Percentiles rank a stretch among this genome's conserved stretches.
These are phyloP conservation scores for Hypomontagnella submonticulosa DNA, from an alignment of 495 filamentous ascomycete genomes.

Conservation along the genomic window DNA sequence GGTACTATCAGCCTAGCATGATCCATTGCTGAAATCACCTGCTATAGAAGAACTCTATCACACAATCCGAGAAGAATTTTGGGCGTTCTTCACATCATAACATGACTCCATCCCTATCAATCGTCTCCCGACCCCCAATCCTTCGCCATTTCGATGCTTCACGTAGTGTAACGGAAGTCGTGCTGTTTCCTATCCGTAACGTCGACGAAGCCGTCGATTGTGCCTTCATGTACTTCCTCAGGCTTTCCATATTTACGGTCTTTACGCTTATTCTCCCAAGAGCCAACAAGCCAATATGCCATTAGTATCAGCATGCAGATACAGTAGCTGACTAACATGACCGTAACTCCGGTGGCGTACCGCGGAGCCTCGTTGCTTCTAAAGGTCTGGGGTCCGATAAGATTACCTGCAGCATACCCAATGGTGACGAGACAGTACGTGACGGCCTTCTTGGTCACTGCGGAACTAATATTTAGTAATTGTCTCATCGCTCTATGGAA, in stretches of 20 bases:
- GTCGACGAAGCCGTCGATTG: constrained; percentile 44
- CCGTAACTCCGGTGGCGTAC: constrained; percentile 50
- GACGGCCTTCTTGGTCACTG: constrained; percentile 61
- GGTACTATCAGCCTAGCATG: constrained; percentile 41
- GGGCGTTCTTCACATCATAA: background rate
- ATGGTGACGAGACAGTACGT: constrained; percentile 59
- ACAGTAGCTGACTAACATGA: constrained; percentile 50
- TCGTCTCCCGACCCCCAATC: background rate
- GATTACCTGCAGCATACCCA: constrained; percentile 65
- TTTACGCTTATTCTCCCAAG: constrained; percentile 40
- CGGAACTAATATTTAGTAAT: constrained; percentile 3
- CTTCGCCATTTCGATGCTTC: background rate
- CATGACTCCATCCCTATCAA: background rate
- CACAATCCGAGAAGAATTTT: background rate
- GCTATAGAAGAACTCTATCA: constrained; percentile 4
- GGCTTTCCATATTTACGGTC: constrained; percentile 40
- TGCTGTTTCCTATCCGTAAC: constrained; percentile 48
- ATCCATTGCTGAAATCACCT: constrained; percentile 11
- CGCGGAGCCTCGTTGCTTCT: constrained; percentile 59
- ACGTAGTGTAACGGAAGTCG: constrained; percentile 49
- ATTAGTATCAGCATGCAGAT: constrained; percentile 45
- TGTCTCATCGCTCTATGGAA: background rate
- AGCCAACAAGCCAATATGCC: constrained; percentile 45
- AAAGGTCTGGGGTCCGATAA: constrained; percentile 65
- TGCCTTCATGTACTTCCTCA: constrained; percentile 24